Conservation (phyloP, 2,329 filamentous ascomycete species). For the Fonsecaea multimorphosa region DNA sequence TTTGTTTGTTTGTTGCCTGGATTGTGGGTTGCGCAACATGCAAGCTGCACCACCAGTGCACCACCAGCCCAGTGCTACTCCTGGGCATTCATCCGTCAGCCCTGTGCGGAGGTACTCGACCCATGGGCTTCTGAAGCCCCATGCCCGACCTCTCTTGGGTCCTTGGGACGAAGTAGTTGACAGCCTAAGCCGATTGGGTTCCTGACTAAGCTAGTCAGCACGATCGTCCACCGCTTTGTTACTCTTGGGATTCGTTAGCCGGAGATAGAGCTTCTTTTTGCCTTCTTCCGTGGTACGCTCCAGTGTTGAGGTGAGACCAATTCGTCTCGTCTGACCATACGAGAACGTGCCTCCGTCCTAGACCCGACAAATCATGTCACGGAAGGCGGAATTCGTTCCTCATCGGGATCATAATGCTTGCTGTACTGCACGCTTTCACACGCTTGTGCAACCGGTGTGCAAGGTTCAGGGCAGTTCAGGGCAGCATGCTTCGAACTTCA, state of each 20-base stretch:
- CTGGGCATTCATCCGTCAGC: constrained; percentile 6
- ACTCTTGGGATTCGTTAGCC: background rate
- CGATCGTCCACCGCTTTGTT: background rate
- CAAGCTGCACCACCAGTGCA: background rate
- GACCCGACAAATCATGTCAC: background rate
- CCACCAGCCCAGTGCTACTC: background rate
- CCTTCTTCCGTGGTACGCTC: background rate
- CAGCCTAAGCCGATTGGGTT: constrained; percentile 1
- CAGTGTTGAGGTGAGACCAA: background rate
- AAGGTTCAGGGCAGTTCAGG: background rate
- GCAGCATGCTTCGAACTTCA: background rate
- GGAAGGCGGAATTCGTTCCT: constrained; percentile 5
- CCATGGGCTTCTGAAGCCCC: background rate
- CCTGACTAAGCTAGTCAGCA: constrained; percentile 19
- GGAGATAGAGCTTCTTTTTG: background rate
- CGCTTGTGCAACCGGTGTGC: constrained; percentile 17
- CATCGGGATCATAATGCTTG: background rate
- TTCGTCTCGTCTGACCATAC: background rate
- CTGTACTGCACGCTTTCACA: background rate
- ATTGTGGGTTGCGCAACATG: background rate
- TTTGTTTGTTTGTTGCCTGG: background rate
- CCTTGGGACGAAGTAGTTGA: no score
- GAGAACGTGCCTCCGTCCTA: background rate
- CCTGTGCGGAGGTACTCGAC: constrained; percentile 11
- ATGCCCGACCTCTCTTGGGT: background rate